Evolutionary conservation across 1,139 yeast species (phyloP), one percentile per base, ranked within the genome.

Genomic region (Yamadazyma oceani): DNA sequence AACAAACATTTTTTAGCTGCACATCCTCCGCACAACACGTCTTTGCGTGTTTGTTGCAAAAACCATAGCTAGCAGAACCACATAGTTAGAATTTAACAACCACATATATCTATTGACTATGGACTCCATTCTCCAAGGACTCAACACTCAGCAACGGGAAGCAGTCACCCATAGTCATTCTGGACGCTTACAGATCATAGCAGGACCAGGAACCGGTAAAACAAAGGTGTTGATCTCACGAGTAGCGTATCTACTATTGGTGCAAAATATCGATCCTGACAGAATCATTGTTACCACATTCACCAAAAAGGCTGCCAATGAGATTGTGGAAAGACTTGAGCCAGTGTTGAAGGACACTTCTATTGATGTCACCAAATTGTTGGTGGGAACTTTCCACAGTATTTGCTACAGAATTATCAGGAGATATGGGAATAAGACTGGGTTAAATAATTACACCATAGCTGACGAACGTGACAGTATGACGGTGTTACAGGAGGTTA

Each of bases 121-220:
- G 32, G 32, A 29, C 15, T 5, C 16, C 4, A 29, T 29, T 7
- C 9, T 29, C 15, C 8, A 37, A 4, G 54, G 48, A 2, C 67
- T 88, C 41, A 88, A 88, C 52, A 55, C 49, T 0, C 72, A 71
- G 25, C 96, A 88, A 56, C 49, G 48, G 8, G 48, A 58, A 36
- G 95, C 95, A 0, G 92, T 82, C 2, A 66, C 73, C 2, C 69
- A 80, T 3, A 75, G 83, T 0, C 51, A 66, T 2, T 53, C 62
- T 15, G 78, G 80, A 1, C 72, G 75, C 19, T 64, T 88, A 28
- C 95, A 87, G 55, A 80, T 90, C 21, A 72, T 89, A 24, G 97
- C 97, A 0, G 97, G 97, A 0, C 97, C 97, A 0, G 97, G 97
- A 2, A 85, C 81, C 0, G 90, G 90, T 4, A 85, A 89, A 57